Conservation (phyloP, 2,329 filamentous ascomycete genomes). For the Trichoderma afroharzianum region DNA sequence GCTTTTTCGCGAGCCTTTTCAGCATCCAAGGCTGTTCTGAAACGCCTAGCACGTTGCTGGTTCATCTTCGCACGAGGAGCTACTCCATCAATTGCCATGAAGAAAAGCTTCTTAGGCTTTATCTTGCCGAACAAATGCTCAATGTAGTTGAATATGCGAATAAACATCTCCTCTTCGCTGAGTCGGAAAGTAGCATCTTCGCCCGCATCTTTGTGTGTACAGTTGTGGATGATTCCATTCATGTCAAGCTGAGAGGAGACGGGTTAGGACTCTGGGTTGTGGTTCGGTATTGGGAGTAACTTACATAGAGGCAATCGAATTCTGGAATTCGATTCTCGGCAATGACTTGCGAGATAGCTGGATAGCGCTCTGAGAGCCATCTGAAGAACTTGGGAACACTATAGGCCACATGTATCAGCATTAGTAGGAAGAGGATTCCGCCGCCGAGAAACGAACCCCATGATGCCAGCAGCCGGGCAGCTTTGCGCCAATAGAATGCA, state of each 20-base stretch:
- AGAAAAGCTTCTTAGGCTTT: conserved; percentile 96
- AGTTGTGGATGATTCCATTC: conserved; percentile 99
- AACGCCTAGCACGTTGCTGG: conserved; percentile 91
- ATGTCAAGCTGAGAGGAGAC: conserved; percentile 67
- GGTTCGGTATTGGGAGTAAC: conserved; percentile 25
- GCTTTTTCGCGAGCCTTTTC: conserved; percentile 92
- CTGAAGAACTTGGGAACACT: conserved; percentile 88
- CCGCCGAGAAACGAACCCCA: conserved; percentile 28
- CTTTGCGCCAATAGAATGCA: not conserved
- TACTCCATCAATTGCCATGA: conserved; percentile 98
- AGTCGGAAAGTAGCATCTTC: conserved; percentile 89
- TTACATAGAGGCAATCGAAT: conserved; percentile 91
- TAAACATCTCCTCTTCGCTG: conserved; percentile 99
- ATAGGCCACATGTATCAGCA: conserved; percentile 18
- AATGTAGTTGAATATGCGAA: conserved; percentile 99
- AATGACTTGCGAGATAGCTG: conserved; percentile 95
- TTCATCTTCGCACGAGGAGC: conserved; percentile 99
- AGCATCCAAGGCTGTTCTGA: conserved; percentile 87
- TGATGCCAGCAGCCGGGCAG: conserved; percentile 19
- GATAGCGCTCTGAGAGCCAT: conserved; percentile 99
- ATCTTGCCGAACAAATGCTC: conserved; percentile 98
- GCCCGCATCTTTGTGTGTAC: conserved; percentile 87
- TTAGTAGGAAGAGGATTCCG: conserved; percentile 4
- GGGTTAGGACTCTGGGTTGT: not conserved
- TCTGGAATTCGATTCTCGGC: conserved; percentile 98